Evolutionary conservation across 1,284 basidiomycete species (phyloP).

Genomic region (Clitocybe nebularis): DNA sequence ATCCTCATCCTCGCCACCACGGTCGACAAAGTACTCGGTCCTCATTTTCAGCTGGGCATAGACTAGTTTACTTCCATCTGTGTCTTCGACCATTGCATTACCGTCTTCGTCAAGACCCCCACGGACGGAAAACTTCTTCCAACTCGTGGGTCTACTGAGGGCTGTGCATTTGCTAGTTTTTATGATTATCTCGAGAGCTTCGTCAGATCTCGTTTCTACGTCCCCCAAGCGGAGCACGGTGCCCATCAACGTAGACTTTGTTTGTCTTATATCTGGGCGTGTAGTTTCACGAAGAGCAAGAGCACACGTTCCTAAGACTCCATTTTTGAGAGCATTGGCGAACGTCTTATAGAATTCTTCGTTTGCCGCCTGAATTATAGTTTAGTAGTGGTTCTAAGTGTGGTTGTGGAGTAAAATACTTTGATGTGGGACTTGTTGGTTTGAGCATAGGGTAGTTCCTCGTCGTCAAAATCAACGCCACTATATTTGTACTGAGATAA

Average conservation of each 20-base stretch:
- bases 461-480: constrained; percentile 83
- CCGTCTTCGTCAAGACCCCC: constrained; percentile 20
- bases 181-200: constrained; percentile 74
- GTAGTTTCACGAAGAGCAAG: constrained; percentile 65
- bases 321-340: constrained; percentile 39
- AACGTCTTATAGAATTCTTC: constrained; percentile 74
- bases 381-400: constrained; percentile 2
- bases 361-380: constrained; percentile 58
- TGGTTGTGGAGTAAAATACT: constrained; percentile 35
- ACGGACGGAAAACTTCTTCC: constrained; percentile 73
- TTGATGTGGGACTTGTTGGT: constrained; percentile 69
- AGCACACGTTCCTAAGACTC: constrained; percentile 67
- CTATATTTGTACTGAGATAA: constrained; percentile 32
- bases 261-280: constrained; percentile 65
- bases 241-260: constrained; percentile 61
- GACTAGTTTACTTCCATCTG: constrained; percentile 31
- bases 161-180: constrained; percentile 85
- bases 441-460: constrained; percentile 58
- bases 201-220: constrained; percentile 53
- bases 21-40: constrained; percentile 56
- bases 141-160: constrained; percentile 66
- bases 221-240: constrained; percentile 78
- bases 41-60: constrained; percentile 56
- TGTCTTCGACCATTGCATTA: constrained; percentile 21
- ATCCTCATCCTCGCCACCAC: constrained; percentile 30